A percentile compares a stretch with the other conserved stretches of the same genome.
Conservation (phyloP, 2,329 filamentous ascomycete species). For the Aspergillus tanneri region DNA sequence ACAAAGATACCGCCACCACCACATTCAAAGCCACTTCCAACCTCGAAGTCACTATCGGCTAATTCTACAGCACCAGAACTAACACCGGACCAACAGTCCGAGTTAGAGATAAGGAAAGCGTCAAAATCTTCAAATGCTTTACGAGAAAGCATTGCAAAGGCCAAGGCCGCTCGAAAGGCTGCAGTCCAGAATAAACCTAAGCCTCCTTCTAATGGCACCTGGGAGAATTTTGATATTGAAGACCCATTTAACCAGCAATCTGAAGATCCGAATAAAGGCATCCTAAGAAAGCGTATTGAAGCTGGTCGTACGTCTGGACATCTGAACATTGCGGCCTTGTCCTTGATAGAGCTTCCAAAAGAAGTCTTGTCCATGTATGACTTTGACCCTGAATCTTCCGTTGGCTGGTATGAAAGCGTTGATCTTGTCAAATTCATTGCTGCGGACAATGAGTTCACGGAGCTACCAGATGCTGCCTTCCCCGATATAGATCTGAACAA, state of each 20-base stretch:
- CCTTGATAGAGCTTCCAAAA: conserved; percentile 72
- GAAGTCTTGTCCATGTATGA: conserved; percentile 93
- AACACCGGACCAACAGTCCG: conserved; percentile 29
- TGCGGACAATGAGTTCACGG: conserved; percentile 83
- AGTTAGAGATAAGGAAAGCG: conserved; percentile 42
- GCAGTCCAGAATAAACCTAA: conserved; percentile 33
- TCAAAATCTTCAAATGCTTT: conserved; percentile 75
- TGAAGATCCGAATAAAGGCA: conserved; percentile 60
- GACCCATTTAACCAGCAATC: conserved; percentile 60
- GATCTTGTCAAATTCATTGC: conserved; percentile 81
- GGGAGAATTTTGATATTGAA: conserved; percentile 48
- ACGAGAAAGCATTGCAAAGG: conserved; percentile 88
- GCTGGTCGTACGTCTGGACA: conserved; percentile 73
- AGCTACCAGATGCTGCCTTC: conserved; percentile 71
- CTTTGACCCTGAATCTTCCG: conserved; percentile 63
- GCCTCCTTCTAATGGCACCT: conserved; percentile 31
- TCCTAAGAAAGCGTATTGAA: conserved; percentile 71
- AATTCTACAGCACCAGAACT: conserved; percentile 32
- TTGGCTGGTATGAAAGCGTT: conserved; percentile 86
- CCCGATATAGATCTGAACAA: conserved; percentile 65
- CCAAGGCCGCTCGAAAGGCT: conserved; percentile 75
- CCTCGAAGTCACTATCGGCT: conserved; percentile 32
- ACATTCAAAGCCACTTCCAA: conserved; percentile 30
- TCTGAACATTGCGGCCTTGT: conserved; percentile 84
- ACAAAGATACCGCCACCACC: conserved; percentile 26